Evolutionary conservation across 306 rosid genomes (phyloP).

Genomic region (Purshia tridentata): DNA sequence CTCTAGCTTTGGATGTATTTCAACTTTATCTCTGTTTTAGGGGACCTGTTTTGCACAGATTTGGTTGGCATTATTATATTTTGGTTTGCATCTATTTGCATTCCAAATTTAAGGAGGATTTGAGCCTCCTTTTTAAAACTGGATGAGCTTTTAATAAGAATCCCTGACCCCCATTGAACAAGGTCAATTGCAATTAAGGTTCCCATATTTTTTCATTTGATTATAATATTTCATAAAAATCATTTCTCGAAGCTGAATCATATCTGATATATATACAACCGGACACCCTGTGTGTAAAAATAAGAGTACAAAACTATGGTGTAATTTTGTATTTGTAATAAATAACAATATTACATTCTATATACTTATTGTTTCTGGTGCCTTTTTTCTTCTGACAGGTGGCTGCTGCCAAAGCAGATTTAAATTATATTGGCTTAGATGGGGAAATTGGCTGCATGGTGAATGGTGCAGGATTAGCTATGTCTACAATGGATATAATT

Average conservation of each 20-base stretch:
- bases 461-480: conserved; percentile 98
- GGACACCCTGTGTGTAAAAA: background rate
- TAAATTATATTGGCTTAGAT: conserved; percentile 93
- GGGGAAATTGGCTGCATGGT: conserved; percentile 99
- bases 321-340: background rate
- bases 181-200: background rate
- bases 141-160: background rate
- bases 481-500: conserved; percentile 99
- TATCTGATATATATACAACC: background rate
- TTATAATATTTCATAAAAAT: background rate
- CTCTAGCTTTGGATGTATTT: background rate
- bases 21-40: background rate
- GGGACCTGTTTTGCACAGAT: background rate
- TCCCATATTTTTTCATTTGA: background rate
- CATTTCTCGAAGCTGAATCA: background rate
- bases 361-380: conserved; percentile 12
- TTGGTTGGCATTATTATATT: background rate
- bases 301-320: background rate
- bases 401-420: conserved; percentile 89
- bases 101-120: background rate
- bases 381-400: conserved; percentile 56
- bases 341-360: background rate
- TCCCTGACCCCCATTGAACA: conserved; percentile 1
- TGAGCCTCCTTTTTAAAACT: background rate
- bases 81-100: background rate